Evolutionary conservation across 2,329 filamentous ascomycete genomes (phyloP).

Genomic region (Penicillium decumbens): DNA sequence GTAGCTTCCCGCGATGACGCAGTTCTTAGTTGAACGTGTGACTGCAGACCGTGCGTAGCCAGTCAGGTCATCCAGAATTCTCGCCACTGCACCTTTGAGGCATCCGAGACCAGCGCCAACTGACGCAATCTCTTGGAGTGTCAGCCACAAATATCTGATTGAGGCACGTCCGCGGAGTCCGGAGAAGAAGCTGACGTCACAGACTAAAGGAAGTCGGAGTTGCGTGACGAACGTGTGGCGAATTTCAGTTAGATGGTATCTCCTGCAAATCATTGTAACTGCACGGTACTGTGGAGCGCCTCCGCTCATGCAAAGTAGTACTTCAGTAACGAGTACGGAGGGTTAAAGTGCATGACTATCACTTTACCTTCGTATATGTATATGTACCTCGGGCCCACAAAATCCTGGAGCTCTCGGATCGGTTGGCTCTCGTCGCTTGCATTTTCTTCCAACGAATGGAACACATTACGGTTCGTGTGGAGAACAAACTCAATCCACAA

Average conservation of each 20-base stretch:
- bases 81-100: conserved; percentile 10
- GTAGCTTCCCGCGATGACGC: background rate
- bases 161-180: background rate
- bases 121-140: background rate
- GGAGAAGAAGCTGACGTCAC: background rate
- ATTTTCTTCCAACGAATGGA: conserved; percentile 1
- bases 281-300: background rate
- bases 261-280: background rate
- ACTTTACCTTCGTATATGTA: too few species aligned
- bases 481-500: background rate
- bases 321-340: background rate
- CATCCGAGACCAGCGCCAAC: background rate
- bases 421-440: conserved; percentile 5
- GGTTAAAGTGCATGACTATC: too few species aligned
- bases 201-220: background rate
- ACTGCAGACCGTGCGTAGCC: conserved; percentile 1
- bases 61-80: conserved; percentile 3
- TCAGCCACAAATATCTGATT: background rate
- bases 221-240: conserved; percentile 15
- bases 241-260: conserved; percentile 6
- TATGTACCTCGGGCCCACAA: background rate
- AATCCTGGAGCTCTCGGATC: background rate
- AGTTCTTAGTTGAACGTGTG: background rate
- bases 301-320: background rate
- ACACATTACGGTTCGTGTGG: background rate